Conservation (phyloP, 176 grass and related monocot genomes). For the Pontederia paniculata region DNA sequence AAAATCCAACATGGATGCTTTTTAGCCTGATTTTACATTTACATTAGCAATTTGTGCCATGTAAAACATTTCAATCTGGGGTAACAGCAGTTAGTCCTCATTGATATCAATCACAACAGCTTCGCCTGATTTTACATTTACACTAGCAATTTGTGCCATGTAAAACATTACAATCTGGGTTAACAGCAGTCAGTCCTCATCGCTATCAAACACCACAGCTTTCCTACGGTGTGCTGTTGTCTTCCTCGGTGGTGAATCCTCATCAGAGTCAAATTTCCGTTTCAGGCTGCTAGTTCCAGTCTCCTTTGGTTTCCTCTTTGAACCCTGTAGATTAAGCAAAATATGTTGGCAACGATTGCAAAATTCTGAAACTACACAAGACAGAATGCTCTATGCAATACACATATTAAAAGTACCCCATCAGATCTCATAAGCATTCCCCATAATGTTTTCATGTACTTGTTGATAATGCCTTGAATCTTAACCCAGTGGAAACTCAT, state of each 20-base stretch:
- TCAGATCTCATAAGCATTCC: no score
- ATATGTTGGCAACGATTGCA: neutral
- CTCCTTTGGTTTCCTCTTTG: constrained; percentile 48
- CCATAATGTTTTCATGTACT: no score
- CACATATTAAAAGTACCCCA: no score
- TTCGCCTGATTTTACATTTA: neutral
- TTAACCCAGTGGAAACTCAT: no score
- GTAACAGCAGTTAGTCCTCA: constrained; percentile 33
- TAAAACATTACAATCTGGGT: neutral
- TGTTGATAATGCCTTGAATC: no score
- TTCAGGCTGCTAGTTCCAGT: constrained; percentile 31
- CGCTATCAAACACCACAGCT: constrained; percentile 62
- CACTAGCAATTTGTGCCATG: no score
- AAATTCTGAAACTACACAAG: no score
- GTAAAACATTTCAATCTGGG: neutral
- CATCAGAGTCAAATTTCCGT: constrained; percentile 50
- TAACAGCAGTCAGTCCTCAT: constrained; percentile 41
- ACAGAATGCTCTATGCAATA: no score
- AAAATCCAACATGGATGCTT: no score
- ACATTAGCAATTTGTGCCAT: no score
- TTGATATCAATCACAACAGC: constrained; percentile 67
- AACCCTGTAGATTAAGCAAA: constrained; percentile 27
- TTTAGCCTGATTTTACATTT: no score
- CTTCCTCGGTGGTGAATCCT: constrained; percentile 67
- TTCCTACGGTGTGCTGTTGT: constrained; percentile 39